A percentile compares a stretch with the other conserved stretches of the same genome.
Evolutionary conservation across 2,329 filamentous ascomycete species (phyloP).

Genomic region (Calonectria crousiana): DNA sequence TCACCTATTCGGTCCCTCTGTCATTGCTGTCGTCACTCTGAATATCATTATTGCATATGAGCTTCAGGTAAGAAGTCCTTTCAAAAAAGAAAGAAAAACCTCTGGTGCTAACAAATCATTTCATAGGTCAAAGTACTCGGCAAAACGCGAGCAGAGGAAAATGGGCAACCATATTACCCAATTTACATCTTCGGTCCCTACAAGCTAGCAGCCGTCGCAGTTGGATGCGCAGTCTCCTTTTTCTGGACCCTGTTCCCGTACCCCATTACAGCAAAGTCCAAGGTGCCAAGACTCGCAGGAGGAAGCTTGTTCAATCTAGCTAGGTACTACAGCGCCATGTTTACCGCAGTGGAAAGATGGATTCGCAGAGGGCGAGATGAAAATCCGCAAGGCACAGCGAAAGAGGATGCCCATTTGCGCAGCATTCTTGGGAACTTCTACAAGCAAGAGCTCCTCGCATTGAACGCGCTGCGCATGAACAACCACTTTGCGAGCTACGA

Average conservation of each 20-base stretch:
- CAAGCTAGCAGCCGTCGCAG: conserved; percentile 24
- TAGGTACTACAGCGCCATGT: conserved; percentile 25
- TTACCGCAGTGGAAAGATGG: conserved; percentile 17
- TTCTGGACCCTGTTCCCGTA: conserved; percentile 31
- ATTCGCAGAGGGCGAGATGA: conserved; percentile 1
- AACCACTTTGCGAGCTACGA: conserved; percentile 24
- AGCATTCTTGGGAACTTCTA: conserved; percentile 5
- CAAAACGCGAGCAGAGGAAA: conserved; percentile 10
- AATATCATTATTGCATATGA: conserved; percentile 30
- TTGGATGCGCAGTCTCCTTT: conserved; percentile 25
- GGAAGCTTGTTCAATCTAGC: conserved; percentile 24
- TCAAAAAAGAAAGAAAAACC: too few species aligned
- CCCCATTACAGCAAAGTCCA: conserved; percentile 28
- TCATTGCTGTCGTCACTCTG: conserved; percentile 26
- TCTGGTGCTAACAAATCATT: not conserved
- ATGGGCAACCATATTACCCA: conserved; percentile 26
- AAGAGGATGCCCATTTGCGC: not conserved
- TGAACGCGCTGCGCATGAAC: conserved; percentile 18
- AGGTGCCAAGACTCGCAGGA: conserved; percentile 22
- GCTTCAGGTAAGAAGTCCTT: conserved; percentile 23
- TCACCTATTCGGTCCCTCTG: conserved; percentile 22
- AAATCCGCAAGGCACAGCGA: not conserved
- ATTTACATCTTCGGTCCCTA: conserved; percentile 28
- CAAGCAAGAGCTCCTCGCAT: conserved; percentile 11
- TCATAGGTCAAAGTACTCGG: conserved; percentile 24